Conservation (phyloP, 345 rosid species). For the Murraya koenigii region DNA sequence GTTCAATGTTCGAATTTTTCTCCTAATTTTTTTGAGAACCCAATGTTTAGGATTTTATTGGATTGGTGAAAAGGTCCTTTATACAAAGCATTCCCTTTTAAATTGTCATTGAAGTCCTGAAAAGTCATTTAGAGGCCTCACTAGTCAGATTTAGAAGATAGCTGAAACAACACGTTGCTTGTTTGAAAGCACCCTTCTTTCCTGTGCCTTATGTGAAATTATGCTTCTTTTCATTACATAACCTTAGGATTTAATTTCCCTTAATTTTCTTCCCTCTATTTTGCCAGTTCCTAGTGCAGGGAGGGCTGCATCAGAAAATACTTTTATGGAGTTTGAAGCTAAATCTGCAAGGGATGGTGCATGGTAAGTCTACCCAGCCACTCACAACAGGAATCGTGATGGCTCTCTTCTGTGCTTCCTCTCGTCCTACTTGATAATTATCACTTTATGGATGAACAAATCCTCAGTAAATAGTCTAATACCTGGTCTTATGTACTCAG, state of each 20-base stretch:
- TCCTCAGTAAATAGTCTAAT: background rate
- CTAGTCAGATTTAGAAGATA: background rate
- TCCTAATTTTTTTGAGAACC: background rate
- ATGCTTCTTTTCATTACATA: background rate
- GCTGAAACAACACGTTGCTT: background rate
- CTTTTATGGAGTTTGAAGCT: conserved; percentile 89
- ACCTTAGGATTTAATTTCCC: conserved; percentile 15
- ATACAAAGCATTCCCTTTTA: background rate
- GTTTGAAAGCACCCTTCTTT: background rate
- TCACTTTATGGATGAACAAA: background rate
- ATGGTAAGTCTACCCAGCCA: conserved; percentile 54
- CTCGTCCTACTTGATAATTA: background rate
- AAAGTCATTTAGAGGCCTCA: conserved; percentile 5
- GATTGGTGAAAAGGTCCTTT: background rate
- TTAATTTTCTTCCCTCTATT: background rate
- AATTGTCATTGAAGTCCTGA: background rate
- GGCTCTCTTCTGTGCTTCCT: conserved; percentile 12
- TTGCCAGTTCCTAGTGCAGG: conserved; percentile 45
- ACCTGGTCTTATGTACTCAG: conserved; percentile 33
- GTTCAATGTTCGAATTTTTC: background rate
- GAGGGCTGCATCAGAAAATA: conserved; percentile 57
- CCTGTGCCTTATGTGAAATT: background rate
- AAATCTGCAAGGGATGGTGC: conserved; percentile 98
- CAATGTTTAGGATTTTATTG: background rate
- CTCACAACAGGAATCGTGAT: conserved; percentile 9